Base-by-base conservation (phyloP, 148 eudicot genomes). In the Chenopodium berlandieri region DNA sequence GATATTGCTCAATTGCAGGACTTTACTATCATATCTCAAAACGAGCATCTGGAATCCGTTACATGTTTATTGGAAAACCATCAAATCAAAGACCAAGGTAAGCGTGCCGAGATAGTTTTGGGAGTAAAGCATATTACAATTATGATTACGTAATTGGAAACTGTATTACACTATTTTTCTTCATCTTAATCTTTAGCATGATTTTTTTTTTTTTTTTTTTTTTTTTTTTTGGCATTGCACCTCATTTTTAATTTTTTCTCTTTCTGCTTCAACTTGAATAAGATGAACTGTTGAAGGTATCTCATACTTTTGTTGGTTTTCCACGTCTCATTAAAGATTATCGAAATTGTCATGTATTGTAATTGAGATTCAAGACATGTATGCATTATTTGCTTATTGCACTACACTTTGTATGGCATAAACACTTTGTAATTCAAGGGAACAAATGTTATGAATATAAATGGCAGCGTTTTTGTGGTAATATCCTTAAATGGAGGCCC, bases 21-120 rank as follows among this genome's bases (percentile, higher is more conserved):
- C 88, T 97, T 20, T 97, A 97, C 83, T 97, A 91, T 86, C 99
- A 97, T 78, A 84, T 97, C 84, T 94, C 99, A 78, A 97, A 97
- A 79, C 97, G 99, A 67, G 89, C 94, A 52, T 87, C 99, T 69
- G 99, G 99, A 78, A 97, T 97, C 77, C 99, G 92, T 75, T 97
- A 97, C 87, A 89, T 90, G 79, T 97, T 94, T 79, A 94, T 94
- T 85, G 98, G 98, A 58, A 97, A 97, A 85, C 93, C 93, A 79
- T 82, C 88, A 83, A 92, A 91, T 83, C 99, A 97, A 90, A 88
- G 98, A 71, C 99, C 97, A 75, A 89, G 99, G 99, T 97, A 81
- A 44, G 16, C 6, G 58, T 7, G n/a, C 7, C 11, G 6, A 1
- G 25, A 60, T 63, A 80, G 30, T 52, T 81, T 23, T 62, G 54